These are phyloP conservation scores for Neofusicoccum parvum DNA, from an alignment of 2,329 filamentous ascomycete species.

Conservation along the genomic window DNA sequence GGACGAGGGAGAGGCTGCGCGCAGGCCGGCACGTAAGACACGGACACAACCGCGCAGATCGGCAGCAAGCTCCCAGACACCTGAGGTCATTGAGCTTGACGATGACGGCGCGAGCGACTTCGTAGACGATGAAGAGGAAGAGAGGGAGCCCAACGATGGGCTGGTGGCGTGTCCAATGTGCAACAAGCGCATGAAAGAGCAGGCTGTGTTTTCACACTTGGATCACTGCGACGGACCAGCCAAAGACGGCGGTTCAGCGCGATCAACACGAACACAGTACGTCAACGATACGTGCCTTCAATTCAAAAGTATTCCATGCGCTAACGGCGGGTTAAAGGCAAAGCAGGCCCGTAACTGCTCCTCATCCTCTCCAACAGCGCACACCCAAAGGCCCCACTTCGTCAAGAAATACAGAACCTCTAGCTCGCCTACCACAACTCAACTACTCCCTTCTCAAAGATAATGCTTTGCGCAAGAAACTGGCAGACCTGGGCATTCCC, in stretches of 20 bases:
- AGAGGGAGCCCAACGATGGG: constrained; percentile 63
- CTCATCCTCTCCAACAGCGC: constrained; percentile 27
- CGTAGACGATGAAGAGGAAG: constrained; percentile 43
- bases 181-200: constrained; percentile 74
- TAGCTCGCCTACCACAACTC: constrained; percentile 65
- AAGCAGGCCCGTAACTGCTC: constrained; percentile 4
- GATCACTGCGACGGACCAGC: constrained; percentile 62
- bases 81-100: constrained; percentile 28
- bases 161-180: constrained; percentile 86
- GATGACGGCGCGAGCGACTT: constrained; percentile 34
- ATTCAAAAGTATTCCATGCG: background rate
- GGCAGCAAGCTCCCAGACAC: constrained; percentile 27
- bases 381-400: constrained; percentile 34
- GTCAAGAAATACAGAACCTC: constrained; percentile 28
- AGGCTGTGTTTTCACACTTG: constrained; percentile 77
- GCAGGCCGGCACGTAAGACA: constrained; percentile 52
- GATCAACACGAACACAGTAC: constrained; percentile 31
- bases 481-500: constrained; percentile 78
- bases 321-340: background rate
- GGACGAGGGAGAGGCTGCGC: constrained; percentile 48
- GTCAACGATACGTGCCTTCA: background rate
- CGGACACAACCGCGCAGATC: constrained; percentile 34
- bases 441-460: constrained; percentile 91
- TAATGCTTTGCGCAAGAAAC: constrained; percentile 73
- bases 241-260: constrained; percentile 32